Evolutionary conservation across 2,329 filamentous ascomycete genomes (phyloP).

Genomic region (Fusarium odoratissimum): DNA sequence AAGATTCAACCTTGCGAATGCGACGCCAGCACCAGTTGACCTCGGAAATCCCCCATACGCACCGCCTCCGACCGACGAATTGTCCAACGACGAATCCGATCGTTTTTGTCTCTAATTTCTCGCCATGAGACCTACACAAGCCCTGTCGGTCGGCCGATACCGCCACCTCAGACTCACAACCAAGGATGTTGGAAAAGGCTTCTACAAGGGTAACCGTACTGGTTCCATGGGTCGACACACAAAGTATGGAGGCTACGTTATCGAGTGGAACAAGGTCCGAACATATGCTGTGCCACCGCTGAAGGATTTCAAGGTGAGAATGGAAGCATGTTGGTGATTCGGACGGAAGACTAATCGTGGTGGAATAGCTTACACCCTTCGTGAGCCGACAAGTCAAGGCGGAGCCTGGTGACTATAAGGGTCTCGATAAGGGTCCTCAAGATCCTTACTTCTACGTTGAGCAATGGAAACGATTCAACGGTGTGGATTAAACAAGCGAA

Average conservation of each 20-base stretch:
- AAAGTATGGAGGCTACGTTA: constrained; percentile 82
- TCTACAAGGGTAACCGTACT: constrained; percentile 95
- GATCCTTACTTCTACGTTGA: constrained; percentile 72
- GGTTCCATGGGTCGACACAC: constrained; percentile 89
- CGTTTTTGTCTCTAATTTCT: background rate
- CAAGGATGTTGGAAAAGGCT: constrained; percentile 92
- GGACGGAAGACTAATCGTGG: constrained; percentile 24
- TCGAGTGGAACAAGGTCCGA: constrained; percentile 89
- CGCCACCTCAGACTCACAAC: constrained; percentile 86
- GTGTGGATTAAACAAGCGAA: constrained; percentile 59
- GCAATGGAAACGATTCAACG: constrained; percentile 76
- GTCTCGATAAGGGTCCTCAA: constrained; percentile 64
- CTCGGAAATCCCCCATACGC: constrained; percentile 6
- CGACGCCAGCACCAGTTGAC: constrained; percentile 18
- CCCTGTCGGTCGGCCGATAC: constrained; percentile 74
- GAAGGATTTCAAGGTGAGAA: constrained; percentile 75
- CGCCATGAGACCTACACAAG: constrained; percentile 75
- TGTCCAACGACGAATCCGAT: background rate
- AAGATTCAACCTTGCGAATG: constrained; percentile 27
- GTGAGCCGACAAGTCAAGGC: constrained; percentile 71
- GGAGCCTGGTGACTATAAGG: constrained; percentile 65
- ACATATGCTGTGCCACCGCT: constrained; percentile 86
- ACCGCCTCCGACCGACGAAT: constrained; percentile 5
- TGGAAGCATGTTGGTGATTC: background rate
- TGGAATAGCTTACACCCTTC: constrained; percentile 79